These are phyloP conservation scores for Scenedesmus sp. DNA, from an alignment of 163 green algal species.

Conservation along the genomic window DNA sequence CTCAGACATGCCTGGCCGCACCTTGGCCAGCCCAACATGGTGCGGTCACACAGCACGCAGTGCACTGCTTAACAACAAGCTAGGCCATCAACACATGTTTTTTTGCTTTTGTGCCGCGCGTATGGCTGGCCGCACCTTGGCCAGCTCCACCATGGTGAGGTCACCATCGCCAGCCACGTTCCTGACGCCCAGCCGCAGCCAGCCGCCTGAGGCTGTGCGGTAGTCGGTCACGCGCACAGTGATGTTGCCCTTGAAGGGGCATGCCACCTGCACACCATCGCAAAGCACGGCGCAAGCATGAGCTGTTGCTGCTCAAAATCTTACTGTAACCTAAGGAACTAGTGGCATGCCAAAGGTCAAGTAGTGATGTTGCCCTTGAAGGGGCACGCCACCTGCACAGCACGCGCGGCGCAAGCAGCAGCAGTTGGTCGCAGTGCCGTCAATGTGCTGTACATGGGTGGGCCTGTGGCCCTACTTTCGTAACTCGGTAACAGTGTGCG, in stretches of 20 bases:
- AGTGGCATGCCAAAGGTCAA: too few relatives aligned
- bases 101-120: not conserved
- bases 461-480: too few relatives aligned
- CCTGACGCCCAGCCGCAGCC: not conserved
- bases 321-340: too few relatives aligned
- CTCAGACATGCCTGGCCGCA: not conserved
- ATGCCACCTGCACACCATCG: conserved; percentile 7
- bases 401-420: too few relatives aligned
- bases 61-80: not conserved
- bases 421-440: not conserved
- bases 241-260: conserved; percentile 21
- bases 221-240: not conserved
- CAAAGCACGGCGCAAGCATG: too few relatives aligned
- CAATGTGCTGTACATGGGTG: too few relatives aligned
- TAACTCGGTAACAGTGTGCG: too few relatives aligned
- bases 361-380: conserved; percentile 7
- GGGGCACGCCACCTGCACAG: conserved; percentile 26
- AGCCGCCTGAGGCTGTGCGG: conserved; percentile 14
- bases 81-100: not conserved
- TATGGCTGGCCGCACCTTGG: not conserved
- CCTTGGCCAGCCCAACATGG: conserved; percentile 47
- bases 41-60: not conserved
- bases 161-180: conserved; percentile 24
- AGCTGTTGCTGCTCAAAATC: too few relatives aligned
- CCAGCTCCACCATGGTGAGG: conserved; percentile 56